phyloP scores from a whole-genome alignment of 129 eudicot genomes.

The Chrysanthemum lavandulifolium region DNA sequence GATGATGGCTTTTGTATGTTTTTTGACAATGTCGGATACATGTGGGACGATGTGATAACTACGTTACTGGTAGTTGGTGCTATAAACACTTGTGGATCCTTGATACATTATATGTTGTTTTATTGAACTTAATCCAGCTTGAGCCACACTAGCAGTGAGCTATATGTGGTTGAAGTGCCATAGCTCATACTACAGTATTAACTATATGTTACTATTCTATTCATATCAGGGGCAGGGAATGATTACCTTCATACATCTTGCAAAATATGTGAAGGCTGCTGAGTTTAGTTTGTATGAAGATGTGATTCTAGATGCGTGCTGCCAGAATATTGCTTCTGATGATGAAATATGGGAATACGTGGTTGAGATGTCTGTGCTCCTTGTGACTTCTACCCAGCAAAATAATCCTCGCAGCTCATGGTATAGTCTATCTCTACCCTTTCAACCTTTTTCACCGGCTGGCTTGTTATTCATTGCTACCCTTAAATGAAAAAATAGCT shows the following conservation, averaged over 20 bases:
- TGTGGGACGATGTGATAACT: too few species aligned
- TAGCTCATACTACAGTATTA: neutral
- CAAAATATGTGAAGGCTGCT: constrained; percentile 51
- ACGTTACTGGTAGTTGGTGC: too few species aligned
- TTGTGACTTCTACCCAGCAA: constrained; percentile 57
- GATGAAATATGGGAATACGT: constrained; percentile 86
- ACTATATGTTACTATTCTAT: neutral
- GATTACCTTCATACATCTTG: constrained; percentile 76
- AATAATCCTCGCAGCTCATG: constrained; percentile 89
- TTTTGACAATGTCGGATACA: too few species aligned
- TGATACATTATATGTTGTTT: neutral
- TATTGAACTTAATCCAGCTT: neutral
- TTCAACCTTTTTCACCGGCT: neutral
- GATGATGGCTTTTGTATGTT: too few species aligned
- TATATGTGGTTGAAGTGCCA: neutral
- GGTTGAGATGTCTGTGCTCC: constrained; percentile 92
- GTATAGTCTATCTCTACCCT: constrained; percentile 31
- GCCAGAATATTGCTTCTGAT: constrained; percentile 74
- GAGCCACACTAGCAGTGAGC: too few species aligned
- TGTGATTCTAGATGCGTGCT: constrained; percentile 87
- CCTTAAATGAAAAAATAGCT: neutral
- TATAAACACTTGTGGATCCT: too few species aligned
- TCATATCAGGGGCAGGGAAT: constrained; percentile 75
- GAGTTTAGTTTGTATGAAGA: constrained; percentile 74
- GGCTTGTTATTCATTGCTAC: neutral